Base-by-base conservation (phyloP, 2,329 filamentous ascomycete species). In the Trichoderma asperellum region DNA sequence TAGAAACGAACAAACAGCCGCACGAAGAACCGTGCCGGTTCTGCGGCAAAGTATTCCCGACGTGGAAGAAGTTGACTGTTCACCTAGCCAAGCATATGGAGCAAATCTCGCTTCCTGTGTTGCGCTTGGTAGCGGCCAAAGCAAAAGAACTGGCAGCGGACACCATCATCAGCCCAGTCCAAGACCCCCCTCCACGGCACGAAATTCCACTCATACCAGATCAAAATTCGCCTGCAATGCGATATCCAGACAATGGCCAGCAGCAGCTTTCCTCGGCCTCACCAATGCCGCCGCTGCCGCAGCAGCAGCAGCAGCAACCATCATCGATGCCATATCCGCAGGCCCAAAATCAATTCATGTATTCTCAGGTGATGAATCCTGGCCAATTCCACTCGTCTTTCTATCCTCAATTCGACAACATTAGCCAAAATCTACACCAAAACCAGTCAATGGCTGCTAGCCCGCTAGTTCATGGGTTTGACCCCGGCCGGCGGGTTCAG, bases 81-180 rank as follows among this genome's bases (percentile, higher is more conserved):
- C 94, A 97, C 80, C 81, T 97, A 77, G 93, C 93, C 61, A 95
- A 95, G 79, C 94, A 97, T 78, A 96, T 97, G 93, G 93, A 97
- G 79, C 89, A 93, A 73, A 92, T 97, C 76, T 92, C 92, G 75
- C 87, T 97, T 76, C 94, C 94, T 0, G 88, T 97, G 37, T 83
- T 97, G 68, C 81, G 83, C 18, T 82, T 90, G 2, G 87, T 90
- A 4, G 83, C 83, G 5, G 77, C 75, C 47, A 79, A 74, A 65
- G 79, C 80, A 49, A 83, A 80, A 71, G 82, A 84, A 59, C 80
- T 90, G 21, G 83, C 86, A 29, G 83, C 84, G 8, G 88, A 91
- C 73, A 91, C 88, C 27, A 83, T 91, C 72, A 89, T 92, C 77
- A 91, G 89, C 75, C 89, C 89, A 0, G 83, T 91, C 2, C 88